phyloP scores from a whole-genome alignment of 768 basidiomycete genomes.

The Psilocybe cyanescens region DNA sequence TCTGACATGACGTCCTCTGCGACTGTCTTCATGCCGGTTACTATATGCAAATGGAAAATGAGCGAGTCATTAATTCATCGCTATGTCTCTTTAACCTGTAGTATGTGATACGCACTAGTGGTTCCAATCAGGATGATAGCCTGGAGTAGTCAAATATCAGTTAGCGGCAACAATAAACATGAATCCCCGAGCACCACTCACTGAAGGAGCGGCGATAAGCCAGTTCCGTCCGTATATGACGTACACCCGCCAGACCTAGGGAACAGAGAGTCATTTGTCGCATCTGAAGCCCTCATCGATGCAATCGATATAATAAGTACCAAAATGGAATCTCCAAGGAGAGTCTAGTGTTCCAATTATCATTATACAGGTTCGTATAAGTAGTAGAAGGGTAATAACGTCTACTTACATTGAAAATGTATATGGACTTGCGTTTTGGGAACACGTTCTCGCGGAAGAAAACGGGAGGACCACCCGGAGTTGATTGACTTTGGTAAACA shows the following conservation, averaged over 20 bases:
- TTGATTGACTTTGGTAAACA: constrained; percentile 19
- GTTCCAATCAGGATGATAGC: constrained; percentile 26
- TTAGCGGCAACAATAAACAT: neutral
- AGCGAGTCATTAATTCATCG: neutral
- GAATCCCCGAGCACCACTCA: constrained; percentile 9
- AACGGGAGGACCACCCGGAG: constrained; percentile 18
- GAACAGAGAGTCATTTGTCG: neutral
- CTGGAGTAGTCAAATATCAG: constrained; percentile 10
- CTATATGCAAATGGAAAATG: constrained; percentile 3
- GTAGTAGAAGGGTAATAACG: constrained; percentile 13
- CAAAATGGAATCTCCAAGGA: constrained; percentile 28
- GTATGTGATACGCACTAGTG: constrained; percentile 15
- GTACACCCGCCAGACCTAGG: constrained; percentile 31
- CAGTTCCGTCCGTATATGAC: constrained; percentile 29
- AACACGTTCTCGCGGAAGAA: constrained; percentile 30
- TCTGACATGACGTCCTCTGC: constrained; percentile 23
- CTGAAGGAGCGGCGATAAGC: constrained; percentile 23
- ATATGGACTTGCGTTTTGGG: constrained; percentile 30
- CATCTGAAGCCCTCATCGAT: no score
- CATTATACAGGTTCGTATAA: constrained; percentile 9
- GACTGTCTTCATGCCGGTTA: constrained; percentile 29
- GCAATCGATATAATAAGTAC: constrained; percentile 12
- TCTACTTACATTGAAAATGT: constrained; percentile 18
- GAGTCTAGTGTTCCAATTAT: constrained; percentile 17
- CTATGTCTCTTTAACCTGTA: no score